Conservation (phyloP, 345 rosid species). For the Eucalyptus sideroxylon region DNA sequence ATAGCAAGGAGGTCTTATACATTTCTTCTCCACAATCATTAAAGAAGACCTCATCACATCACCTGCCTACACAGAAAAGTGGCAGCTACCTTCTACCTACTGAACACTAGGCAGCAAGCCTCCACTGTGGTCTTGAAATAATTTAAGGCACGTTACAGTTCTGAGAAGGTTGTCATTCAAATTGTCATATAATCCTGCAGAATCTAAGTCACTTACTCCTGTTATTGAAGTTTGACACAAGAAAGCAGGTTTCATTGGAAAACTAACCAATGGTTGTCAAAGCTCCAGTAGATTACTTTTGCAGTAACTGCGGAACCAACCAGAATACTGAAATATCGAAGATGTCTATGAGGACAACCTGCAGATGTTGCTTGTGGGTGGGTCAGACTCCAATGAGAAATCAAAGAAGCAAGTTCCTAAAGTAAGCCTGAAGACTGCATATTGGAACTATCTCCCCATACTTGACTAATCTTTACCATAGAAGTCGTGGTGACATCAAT, state of each 20-base stretch:
- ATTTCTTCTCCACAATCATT: constrained; percentile 18
- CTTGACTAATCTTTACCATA: background rate
- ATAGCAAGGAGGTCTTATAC: constrained; percentile 7
- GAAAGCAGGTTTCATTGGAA: constrained; percentile 61
- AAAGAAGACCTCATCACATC: constrained; percentile 6
- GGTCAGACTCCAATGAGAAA: constrained; percentile 42
- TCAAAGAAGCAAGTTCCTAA: constrained; percentile 66
- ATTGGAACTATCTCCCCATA: background rate
- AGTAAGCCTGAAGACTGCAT: constrained; percentile 22
- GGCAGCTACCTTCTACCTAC: constrained; percentile 30
- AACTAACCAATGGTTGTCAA: constrained; percentile 19
- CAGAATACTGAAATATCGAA: constrained; percentile 25
- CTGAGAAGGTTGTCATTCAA: constrained; percentile 58
- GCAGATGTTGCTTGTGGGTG: constrained; percentile 51
- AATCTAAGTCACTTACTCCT: constrained; percentile 20
- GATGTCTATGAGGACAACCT: constrained; percentile 36
- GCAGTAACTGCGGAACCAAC: constrained; percentile 47
- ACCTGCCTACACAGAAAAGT: constrained; percentile 14
- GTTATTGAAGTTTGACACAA: constrained; percentile 53
- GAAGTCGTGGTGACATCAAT: background rate
- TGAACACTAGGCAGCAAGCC: constrained; percentile 85
- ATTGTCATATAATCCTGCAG: constrained; percentile 49
- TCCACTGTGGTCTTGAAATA: constrained; percentile 81
- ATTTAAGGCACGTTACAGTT: constrained; percentile 61
- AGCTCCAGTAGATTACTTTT: constrained; percentile 23